phyloP scores from a whole-genome alignment of 148 eudicot species.

The Heliosperma pusillum region DNA sequence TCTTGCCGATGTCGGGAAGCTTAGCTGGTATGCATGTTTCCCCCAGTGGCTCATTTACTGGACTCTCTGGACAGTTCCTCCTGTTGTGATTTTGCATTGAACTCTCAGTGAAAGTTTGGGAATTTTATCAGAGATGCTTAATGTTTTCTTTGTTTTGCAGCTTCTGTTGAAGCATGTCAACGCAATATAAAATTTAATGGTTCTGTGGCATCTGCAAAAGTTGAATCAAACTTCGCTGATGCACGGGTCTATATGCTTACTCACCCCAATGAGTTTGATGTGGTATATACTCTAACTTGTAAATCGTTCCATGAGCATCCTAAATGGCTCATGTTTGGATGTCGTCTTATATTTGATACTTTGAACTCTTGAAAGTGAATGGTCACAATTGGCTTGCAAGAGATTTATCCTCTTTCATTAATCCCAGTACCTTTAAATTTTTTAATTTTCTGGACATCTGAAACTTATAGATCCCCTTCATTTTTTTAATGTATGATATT shows the following conservation, averaged over 20 bases:
- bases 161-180: constrained; percentile 87
- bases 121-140: background rate
- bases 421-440: background rate
- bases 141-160: constrained; percentile 38
- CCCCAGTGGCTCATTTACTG: background rate
- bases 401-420: background rate
- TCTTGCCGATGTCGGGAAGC: background rate
- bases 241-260: constrained; percentile 98
- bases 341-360: background rate
- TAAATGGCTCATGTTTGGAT: background rate
- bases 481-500: too few species aligned
- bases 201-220: constrained; percentile 82
- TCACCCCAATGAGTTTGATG: constrained; percentile 94
- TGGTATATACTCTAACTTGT: constrained; percentile 49
- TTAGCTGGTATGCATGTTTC: background rate
- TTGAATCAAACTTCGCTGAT: constrained; percentile 88
- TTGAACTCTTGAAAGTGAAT: background rate
- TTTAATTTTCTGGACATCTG: background rate
- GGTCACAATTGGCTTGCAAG: background rate
- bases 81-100: background rate
- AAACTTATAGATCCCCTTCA: too few species aligned
- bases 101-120: background rate
- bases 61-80: background rate
- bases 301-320: background rate
- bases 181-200: constrained; percentile 96